Base-by-base conservation (phyloP, 306 rosid genomes). In the Castanea crenata region DNA sequence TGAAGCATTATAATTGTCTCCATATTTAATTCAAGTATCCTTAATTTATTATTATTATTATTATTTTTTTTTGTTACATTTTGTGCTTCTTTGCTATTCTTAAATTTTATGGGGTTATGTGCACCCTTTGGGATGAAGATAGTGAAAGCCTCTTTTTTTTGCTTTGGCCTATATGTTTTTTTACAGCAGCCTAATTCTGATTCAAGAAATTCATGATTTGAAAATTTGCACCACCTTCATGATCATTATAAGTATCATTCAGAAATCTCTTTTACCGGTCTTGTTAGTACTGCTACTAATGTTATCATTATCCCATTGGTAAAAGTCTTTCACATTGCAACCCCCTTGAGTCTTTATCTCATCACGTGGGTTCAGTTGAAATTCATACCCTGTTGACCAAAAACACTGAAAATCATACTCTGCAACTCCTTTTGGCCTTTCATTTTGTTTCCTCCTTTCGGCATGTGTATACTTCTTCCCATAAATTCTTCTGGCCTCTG, bases 401-500 rank as follows among this genome's bases (percentile, higher is more conserved):
- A 67, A 68, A 35, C 79, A 5, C 78, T 91, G 86, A 83, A 84
- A 87, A 82, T 89, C 90, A 80, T 80, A 84, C 85, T 54, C 81
- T 84, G 86, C 86, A 68, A 84, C 87, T 83, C 97, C 92, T 75
- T 85, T 87, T 86, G 90, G 93, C 89, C 93, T 75, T 88, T 90
- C 90, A 79, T 87, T 85, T 87, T 84, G 87, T 89, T 85, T 85
- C 92, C 84, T 88, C 99, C 95, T 89, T 89, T 91, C 94, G 81
- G 84, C 90, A 85, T 90, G 89, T 90, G 82, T 84, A 82, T 90
- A 86, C 92, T 89, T 91, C 96, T 86, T 89, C 97, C 98, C 97
- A 88, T 90, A 96, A 95, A 84, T 86, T 92, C 90, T 88, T 95
- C 96, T 91, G 94, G 99, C 92, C 97, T 86, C 91, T 86, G 97